These are phyloP conservation scores for Spongiforma sp. DNA, from an alignment of 1,284 basidiomycete species.

Conservation along the genomic window DNA sequence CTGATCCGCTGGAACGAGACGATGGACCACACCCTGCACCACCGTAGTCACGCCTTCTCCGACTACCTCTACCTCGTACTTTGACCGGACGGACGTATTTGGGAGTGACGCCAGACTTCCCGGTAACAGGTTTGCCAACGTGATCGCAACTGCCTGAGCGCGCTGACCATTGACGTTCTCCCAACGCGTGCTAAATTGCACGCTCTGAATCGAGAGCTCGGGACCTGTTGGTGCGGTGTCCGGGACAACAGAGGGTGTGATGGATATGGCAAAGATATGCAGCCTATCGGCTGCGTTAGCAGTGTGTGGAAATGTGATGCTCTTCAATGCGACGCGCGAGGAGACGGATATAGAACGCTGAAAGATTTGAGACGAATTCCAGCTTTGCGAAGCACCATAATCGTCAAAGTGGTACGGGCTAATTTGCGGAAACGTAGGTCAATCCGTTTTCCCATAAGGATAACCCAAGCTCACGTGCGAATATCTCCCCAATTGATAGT, in stretches of 20 bases:
- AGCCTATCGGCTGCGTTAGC: conserved; percentile 37
- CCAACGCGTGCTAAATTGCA: conserved; percentile 50
- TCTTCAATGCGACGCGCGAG: conserved; percentile 44
- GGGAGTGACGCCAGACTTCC: conserved; percentile 28
- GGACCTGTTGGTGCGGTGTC: conserved; percentile 23
- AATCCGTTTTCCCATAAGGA: not conserved
- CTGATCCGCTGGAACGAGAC: conserved; percentile 53
- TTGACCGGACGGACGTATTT: conserved; percentile 38
- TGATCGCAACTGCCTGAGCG: conserved; percentile 52
- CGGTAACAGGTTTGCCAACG: conserved; percentile 52
- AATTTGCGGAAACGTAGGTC: conserved; percentile 1
- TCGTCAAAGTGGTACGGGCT: conserved; percentile 47
- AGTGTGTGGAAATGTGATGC: conserved; percentile 46
- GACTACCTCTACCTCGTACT: conserved; percentile 41
- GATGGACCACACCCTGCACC: conserved; percentile 41
- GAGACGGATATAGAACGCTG: conserved; percentile 50
- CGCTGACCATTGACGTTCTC: conserved; percentile 39
- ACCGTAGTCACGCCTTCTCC: conserved; percentile 46
- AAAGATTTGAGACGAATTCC: conserved; percentile 47
- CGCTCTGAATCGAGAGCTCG: conserved; percentile 43
- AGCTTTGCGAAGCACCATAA: conserved; percentile 39
- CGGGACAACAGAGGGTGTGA: conserved; percentile 40
- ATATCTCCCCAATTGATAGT: conserved; percentile 43
- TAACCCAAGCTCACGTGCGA: conserved; percentile 34
- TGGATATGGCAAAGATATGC: conserved; percentile 52